phyloP scores from a whole-genome alignment of 768 basidiomycete species.

The Phallus indusiatus region DNA sequence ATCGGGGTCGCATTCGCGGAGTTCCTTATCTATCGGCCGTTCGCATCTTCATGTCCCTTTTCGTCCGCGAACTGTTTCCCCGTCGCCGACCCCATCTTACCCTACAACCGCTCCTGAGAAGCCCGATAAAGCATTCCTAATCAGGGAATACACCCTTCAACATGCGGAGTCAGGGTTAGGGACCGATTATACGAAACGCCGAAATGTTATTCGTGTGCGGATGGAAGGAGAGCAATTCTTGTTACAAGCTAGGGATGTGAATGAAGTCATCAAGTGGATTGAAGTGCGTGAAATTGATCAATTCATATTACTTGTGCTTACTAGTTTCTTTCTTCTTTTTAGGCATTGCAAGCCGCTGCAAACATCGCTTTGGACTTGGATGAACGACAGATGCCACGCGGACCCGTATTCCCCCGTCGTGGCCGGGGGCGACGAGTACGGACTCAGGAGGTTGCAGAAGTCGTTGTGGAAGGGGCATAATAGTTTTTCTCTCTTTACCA shows the following conservation, averaged over 20 bases:
- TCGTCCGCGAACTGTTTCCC: slow-evolving; percentile 9
- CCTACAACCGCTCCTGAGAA: slow-evolving; percentile 12
- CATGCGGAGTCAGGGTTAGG: slow-evolving; percentile 90
- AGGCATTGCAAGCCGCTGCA: slow-evolving; percentile 86
- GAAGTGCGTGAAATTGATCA: slow-evolving; percentile 72
- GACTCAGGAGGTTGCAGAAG: neutral
- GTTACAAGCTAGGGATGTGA: slow-evolving; percentile 76
- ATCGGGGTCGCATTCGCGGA: neutral
- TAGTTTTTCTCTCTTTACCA: neutral
- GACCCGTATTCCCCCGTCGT: slow-evolving; percentile 62
- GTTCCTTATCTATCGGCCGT: neutral
- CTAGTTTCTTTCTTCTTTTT: slow-evolving; percentile 8
- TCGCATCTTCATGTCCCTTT: neutral
- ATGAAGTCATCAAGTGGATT: slow-evolving; percentile 89
- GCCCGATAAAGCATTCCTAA: slow-evolving; percentile 28
- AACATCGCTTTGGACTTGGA: slow-evolving; percentile 92
- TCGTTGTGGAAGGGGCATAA: neutral
- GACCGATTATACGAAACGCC: slow-evolving; percentile 88
- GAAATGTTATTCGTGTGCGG: slow-evolving; percentile 86
- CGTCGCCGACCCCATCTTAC: slow-evolving; percentile 17
- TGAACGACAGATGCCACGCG: slow-evolving; percentile 83
- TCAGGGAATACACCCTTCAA: slow-evolving; percentile 75
- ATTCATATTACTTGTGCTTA: slow-evolving; percentile 1
- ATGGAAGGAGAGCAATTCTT: slow-evolving; percentile 96
- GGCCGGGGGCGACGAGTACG: slow-evolving; percentile 5